A percentile compares a stretch with the other conserved stretches of the same genome.
Conservation (phyloP, 345 rosid species). For the Rhodamnia rubescens region DNA sequence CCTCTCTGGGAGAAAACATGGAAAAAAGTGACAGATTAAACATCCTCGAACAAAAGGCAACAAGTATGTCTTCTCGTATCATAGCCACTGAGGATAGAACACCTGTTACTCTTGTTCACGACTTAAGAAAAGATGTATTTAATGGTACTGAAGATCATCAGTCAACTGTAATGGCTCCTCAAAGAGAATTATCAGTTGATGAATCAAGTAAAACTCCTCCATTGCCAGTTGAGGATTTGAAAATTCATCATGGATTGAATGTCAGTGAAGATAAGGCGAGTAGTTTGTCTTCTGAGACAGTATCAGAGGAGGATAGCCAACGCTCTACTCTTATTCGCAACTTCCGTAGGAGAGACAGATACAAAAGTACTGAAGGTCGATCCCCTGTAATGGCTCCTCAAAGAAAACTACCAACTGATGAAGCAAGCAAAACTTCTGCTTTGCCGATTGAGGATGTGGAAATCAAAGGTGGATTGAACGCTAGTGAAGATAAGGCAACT, state of each 20-base stretch:
- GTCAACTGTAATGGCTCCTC: not conserved
- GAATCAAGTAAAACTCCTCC: not conserved
- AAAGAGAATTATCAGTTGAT: not conserved
- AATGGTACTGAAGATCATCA: not conserved
- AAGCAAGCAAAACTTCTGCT: not conserved
- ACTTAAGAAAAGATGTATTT: no score
- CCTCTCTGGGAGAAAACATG: not conserved
- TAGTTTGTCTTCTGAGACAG: not conserved
- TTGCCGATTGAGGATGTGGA: not conserved
- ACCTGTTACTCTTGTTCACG: not conserved
- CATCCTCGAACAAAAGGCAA: not conserved
- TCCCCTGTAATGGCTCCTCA: not conserved
- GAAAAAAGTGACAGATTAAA: not conserved
- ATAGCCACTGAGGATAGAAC: not conserved
- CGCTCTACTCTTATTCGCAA: not conserved
- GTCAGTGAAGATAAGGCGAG: conserved; percentile 6
- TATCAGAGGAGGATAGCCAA: not conserved
- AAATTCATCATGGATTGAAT: conserved; percentile 1
- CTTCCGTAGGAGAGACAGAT: not conserved
- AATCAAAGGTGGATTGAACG: conserved; percentile 1
- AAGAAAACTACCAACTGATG: not conserved
- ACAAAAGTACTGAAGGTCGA: not conserved
- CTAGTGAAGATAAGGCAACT: conserved; percentile 1
- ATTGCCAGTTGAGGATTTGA: not conserved
- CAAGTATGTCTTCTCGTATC: not conserved